phyloP scores from a whole-genome alignment of 371 early-diverging fungal species.

The Apophysomyces variabilis region DNA sequence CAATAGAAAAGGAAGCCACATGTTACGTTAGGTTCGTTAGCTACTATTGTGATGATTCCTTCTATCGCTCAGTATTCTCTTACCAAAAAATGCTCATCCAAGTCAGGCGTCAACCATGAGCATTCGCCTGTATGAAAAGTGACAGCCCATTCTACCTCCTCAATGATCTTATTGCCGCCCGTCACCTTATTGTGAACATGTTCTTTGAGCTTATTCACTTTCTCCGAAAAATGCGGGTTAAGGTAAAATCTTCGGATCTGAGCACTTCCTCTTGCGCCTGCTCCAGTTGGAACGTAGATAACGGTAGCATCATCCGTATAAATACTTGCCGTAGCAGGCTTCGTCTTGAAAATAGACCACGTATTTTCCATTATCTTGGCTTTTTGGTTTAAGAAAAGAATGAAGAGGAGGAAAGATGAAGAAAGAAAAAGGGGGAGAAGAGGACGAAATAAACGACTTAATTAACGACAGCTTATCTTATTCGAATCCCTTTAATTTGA shows the following conservation, averaged over 20 bases:
- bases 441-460: neutral
- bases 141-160: conserved; percentile 49
- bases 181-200: conserved; percentile 37
- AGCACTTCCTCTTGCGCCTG: conserved; percentile 39
- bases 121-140: conserved; percentile 43
- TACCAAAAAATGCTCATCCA: conserved; percentile 34
- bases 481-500: neutral
- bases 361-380: conserved; percentile 22
- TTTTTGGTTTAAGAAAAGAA: conserved; percentile 11
- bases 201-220: conserved; percentile 33
- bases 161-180: conserved; percentile 33
- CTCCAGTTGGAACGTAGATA: conserved; percentile 46
- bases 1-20: neutral
- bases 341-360: conserved; percentile 43
- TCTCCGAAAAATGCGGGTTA: conserved; percentile 35
- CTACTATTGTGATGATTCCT: neutral
- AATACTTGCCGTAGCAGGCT: conserved; percentile 34
- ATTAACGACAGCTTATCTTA: neutral
- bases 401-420: conserved; percentile 3
- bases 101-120: conserved; percentile 43
- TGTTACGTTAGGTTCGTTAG: conserved; percentile 6
- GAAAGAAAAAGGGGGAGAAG: conserved; percentile 9
- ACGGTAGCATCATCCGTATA: conserved; percentile 45
- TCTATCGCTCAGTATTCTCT: neutral
- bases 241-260: conserved; percentile 42